phyloP scores from a whole-genome alignment of 2,329 filamentous ascomycete species.

The Pseudopyrenochaeta lycopersici region DNA sequence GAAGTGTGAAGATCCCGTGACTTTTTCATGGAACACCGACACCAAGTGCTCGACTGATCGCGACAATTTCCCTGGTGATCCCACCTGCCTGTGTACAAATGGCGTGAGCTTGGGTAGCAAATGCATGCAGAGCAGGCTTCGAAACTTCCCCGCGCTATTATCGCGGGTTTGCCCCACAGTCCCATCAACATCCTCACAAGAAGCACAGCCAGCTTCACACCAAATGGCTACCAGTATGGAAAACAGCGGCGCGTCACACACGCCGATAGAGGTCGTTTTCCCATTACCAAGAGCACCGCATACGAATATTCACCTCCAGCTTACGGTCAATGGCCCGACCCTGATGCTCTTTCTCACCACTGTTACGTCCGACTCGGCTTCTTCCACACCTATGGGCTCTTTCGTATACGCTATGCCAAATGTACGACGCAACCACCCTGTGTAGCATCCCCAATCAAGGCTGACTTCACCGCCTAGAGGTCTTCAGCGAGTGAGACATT shows the following conservation, averaged over 20 bases:
- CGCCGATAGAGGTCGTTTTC: slow-evolving; percentile 65
- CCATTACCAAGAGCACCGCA: slow-evolving; percentile 65
- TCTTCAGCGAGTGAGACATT: slow-evolving; percentile 66
- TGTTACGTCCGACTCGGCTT: slow-evolving; percentile 51
- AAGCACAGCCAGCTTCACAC: slow-evolving; percentile 2
- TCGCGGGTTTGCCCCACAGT: background rate
- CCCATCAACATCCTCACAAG: slow-evolving; percentile 3
- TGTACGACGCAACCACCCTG: slow-evolving; percentile 60
- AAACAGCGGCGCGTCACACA: slow-evolving; percentile 28
- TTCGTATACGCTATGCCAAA: slow-evolving; percentile 95
- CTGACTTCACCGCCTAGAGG: slow-evolving; percentile 38
- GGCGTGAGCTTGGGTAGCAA: no score
- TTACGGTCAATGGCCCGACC: slow-evolving; percentile 63
- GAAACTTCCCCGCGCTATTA: background rate
- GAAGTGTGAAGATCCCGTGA: no score
- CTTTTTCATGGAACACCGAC: no score
- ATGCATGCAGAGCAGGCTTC: no score
- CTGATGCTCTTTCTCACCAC: slow-evolving; percentile 67
- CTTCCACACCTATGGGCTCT: slow-evolving; percentile 71
- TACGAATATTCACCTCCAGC: slow-evolving; percentile 67
- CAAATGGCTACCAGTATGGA: slow-evolving; percentile 29
- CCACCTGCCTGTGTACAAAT: no score
- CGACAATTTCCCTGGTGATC: no score
- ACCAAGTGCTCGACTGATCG: no score
- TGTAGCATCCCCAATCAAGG: background rate